phyloP scores from a whole-genome alignment of 768 basidiomycete species.

The Tremella yokohamensis region DNA sequence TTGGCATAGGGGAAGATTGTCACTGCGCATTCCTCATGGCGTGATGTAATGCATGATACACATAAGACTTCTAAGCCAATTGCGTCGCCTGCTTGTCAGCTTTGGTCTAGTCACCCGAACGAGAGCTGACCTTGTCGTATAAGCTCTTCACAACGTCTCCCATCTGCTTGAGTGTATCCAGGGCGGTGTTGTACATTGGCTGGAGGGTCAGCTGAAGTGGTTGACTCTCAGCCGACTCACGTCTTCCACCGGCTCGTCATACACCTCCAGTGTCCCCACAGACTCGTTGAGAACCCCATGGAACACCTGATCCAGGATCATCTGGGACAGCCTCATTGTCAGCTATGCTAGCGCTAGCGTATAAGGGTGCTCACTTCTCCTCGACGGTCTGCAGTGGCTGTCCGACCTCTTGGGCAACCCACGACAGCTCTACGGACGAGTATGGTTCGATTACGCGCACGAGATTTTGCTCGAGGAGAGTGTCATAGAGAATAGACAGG shows the following conservation, averaged over 20 bases:
- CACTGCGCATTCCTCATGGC: background rate
- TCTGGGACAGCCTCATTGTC: constrained; percentile 74
- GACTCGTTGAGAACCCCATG: constrained; percentile 96
- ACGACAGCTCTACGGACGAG: constrained; percentile 80
- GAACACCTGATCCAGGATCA: constrained; percentile 94
- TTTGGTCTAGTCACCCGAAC: background rate
- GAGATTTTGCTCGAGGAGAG: constrained; percentile 90
- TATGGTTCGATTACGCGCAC: constrained; percentile 95
- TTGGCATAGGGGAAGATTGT: background rate
- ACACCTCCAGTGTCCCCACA: constrained; percentile 84
- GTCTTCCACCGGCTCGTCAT: constrained; percentile 78
- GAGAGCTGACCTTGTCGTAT: constrained; percentile 67
- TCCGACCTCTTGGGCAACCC: constrained; percentile 80
- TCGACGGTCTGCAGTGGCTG: constrained; percentile 86
- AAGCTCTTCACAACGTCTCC: constrained; percentile 90
- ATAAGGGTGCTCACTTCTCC: constrained; percentile 63
- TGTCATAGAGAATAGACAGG: constrained; percentile 89
- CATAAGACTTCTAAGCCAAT: background rate
- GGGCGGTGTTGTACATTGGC: constrained; percentile 83
- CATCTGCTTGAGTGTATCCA: constrained; percentile 83
- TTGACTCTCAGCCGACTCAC: constrained; percentile 55
- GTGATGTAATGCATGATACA: constrained; percentile 10
- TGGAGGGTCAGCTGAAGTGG: constrained; percentile 44
- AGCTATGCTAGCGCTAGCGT: constrained; percentile 2
- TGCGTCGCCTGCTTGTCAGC: background rate